Evolutionary conservation across 306 rosid species (phyloP).

Genomic region (Potentilla sterilis): DNA sequence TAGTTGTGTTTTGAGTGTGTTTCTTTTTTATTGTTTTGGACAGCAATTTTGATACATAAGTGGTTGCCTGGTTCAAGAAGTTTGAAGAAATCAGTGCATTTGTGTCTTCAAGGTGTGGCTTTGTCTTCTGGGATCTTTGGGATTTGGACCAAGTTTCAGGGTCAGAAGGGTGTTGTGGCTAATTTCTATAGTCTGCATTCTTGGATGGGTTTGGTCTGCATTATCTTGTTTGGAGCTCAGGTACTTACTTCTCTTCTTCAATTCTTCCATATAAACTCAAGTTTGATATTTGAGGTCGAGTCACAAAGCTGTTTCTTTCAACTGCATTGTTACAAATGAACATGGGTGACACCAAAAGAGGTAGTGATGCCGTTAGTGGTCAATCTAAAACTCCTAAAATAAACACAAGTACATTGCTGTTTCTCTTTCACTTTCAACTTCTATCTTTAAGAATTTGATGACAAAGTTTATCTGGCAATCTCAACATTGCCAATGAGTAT

Average conservation of each 20-base stretch:
- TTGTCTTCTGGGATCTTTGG: constrained; percentile 71
- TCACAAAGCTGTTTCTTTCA: constrained; percentile 5
- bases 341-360: background rate
- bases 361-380: constrained; percentile 17
- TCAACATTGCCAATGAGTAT: background rate
- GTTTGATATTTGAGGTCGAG: background rate
- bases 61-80: constrained; percentile 82
- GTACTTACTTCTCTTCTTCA: constrained; percentile 34
- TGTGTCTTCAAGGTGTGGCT: constrained; percentile 86
- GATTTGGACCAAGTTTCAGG: constrained; percentile 82
- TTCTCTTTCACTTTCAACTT: background rate
- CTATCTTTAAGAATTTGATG: background rate
- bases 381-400: background rate
- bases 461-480: constrained; percentile 10
- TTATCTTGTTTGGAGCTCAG: constrained; percentile 76
- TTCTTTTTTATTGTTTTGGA: constrained; percentile 9
- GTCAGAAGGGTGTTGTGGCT: constrained; percentile 59
- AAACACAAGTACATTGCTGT: background rate
- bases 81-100: constrained; percentile 74
- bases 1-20: constrained; percentile 16
- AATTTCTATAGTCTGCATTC: constrained; percentile 89
- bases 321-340: constrained; percentile 9
- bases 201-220: constrained; percentile 87
- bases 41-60: constrained; percentile 77
- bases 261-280: background rate